Evolutionary conservation across 768 basidiomycete species (phyloP), one percentile per base, ranked within the genome.

Genomic region (Phaeolepiota aurea): DNA sequence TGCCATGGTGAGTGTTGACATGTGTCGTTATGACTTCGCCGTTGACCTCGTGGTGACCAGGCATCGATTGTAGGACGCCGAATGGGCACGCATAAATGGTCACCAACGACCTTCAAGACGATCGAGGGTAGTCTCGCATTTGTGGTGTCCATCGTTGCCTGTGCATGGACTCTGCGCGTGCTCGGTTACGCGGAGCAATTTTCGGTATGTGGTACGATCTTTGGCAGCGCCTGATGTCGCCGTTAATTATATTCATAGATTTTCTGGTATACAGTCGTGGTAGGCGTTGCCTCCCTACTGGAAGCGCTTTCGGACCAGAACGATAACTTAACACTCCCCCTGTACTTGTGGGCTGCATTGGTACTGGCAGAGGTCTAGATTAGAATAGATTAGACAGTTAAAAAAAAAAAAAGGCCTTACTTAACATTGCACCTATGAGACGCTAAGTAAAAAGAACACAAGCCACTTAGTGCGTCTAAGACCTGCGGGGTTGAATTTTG

Each of bases 251-350:
- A 28, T 19, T 39, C 44, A 43, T 60, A 93, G 91, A 74, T 74
- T 34, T 47, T 64, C 33, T 71, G 80, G 18, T 98, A 93, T 58
- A 58, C 70, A 11, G 49, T 71, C 33, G 79, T 84, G 20, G 71
- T 81, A 20, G 58, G 62, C n/a, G 54, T 86, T 31, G 71, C 86
- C 3, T 79, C 80, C 2, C 57, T 88, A 32, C 70, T 98, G 48
- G 96, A 99, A 63, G 96, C 91, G 12, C 61, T 92, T 42, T 90
- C 89, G 14, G 83, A 84, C 55, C 96, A 99, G 64, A 98, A 98
- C 62, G 96, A 99, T 63, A 99, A 99, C 62, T 69, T 99, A 49
- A 90, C 88, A 31, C 68, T 99, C 46, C 94, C 96, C n/a, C 64
- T 98, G 61, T 98, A 85, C 59, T 81, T 93, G 68, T 99, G 92